phyloP scores from a whole-genome alignment of 179 eudicot species.

The Spergularia azorica region DNA sequence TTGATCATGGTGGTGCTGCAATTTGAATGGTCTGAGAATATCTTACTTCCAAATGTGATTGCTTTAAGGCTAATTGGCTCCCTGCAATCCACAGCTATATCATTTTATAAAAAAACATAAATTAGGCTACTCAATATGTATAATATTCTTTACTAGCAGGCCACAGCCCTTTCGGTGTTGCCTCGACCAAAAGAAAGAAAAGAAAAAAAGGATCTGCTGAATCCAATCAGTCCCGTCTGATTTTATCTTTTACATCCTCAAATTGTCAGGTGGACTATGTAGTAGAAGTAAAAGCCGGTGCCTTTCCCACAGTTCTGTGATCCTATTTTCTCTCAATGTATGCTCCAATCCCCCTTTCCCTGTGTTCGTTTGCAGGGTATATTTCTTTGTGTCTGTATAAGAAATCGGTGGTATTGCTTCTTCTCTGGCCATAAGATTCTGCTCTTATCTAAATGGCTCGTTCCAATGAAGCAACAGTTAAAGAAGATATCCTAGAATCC shows the following conservation, averaged over 20 bases:
- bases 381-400: not conserved
- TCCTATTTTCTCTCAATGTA: not conserved
- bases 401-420: constrained; percentile 29
- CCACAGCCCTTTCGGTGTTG: not conserved
- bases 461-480: constrained; percentile 43
- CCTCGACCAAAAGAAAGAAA: not conserved
- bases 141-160: not conserved
- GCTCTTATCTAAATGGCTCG: constrained; percentile 42
- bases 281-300: no score
- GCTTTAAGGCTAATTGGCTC: not conserved
- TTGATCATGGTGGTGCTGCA: constrained; percentile 1
- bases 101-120: no score
- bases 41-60: not conserved
- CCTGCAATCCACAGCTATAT: not conserved
- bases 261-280: not conserved
- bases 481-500: constrained; percentile 19
- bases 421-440: constrained; percentile 46
- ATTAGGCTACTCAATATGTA: no score
- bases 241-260: not conserved
- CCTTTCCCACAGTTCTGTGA: no score
- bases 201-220: not conserved
- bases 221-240: not conserved
- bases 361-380: not conserved
- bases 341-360: not conserved
- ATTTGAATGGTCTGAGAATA: constrained; percentile 21